Percentiles rank a stretch among this genome's conserved stretches.
Conservation (phyloP, 768 basidiomycete genomes). For the Tephrocybe sp. region DNA sequence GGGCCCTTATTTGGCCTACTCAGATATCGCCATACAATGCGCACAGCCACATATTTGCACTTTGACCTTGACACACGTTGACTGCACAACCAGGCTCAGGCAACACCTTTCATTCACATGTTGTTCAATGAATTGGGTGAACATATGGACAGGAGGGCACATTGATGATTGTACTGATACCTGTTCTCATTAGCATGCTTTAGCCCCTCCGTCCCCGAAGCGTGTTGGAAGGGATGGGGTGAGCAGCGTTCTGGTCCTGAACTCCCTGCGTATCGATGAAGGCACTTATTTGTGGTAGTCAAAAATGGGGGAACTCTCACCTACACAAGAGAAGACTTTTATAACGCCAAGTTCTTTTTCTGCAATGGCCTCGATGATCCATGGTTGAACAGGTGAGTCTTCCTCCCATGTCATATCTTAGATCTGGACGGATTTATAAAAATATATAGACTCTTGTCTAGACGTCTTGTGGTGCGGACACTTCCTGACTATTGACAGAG, state of each 20-base stretch:
- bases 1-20: slow-evolving; percentile 3
- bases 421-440: not conserved
- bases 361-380: slow-evolving; percentile 35
- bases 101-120: slow-evolving; percentile 1
- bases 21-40: not conserved
- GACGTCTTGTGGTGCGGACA: slow-evolving; percentile 27
- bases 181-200: slow-evolving; percentile 30
- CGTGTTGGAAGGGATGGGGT: slow-evolving; percentile 34
- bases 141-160: not conserved
- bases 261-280: too few relatives aligned
- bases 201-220: slow-evolving; percentile 31
- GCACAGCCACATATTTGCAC: slow-evolving; percentile 9
- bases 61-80: too few relatives aligned
- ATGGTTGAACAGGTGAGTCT: slow-evolving; percentile 33
- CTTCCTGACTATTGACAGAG: not conserved
- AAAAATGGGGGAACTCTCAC: slow-evolving; percentile 35
- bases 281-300: slow-evolving; percentile 20
- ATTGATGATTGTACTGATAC: not conserved
- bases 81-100: too few relatives aligned
- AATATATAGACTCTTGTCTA: slow-evolving; percentile 23
- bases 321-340: slow-evolving; percentile 31
- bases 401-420: not conserved
- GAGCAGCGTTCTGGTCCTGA: slow-evolving; percentile 8
- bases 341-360: slow-evolving; percentile 33
- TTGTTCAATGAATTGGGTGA: slow-evolving; percentile 21